phyloP scores from a whole-genome alignment of 495 filamentous ascomycete species.

The Trichodelitschia bisporula region DNA sequence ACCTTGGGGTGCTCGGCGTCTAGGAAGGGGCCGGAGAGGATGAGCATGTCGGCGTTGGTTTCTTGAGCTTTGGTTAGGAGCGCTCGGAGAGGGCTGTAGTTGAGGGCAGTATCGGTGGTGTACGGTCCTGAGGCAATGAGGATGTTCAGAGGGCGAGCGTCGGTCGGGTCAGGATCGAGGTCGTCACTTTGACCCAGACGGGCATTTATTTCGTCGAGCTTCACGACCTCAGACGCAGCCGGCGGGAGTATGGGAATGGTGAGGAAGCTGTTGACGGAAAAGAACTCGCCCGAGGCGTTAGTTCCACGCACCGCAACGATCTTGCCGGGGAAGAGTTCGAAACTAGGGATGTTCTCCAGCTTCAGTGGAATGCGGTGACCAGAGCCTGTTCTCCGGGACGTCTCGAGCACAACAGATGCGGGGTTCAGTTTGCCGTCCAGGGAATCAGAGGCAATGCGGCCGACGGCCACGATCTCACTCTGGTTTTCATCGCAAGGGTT shows the following conservation, averaged over 20 bases:
- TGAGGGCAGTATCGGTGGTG: conserved; percentile 71
- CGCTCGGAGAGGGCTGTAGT: conserved; percentile 63
- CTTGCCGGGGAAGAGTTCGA: conserved; percentile 85
- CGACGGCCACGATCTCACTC: conserved; percentile 68
- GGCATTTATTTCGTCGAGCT: conserved; percentile 36
- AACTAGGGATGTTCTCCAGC: conserved; percentile 36
- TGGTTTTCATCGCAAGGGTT: conserved; percentile 67
- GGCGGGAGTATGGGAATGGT: conserved; percentile 42
- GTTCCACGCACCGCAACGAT: conserved; percentile 70
- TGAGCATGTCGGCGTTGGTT: conserved; percentile 49
- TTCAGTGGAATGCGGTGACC: conserved; percentile 62
- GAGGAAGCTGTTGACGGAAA: conserved; percentile 55
- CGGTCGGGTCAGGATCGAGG: conserved; percentile 20
- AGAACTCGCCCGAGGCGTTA: conserved; percentile 68
- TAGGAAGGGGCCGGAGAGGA: conserved; percentile 70
- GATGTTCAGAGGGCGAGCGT: conserved; percentile 35
- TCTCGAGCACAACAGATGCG: conserved; percentile 68
- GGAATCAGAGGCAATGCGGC: conserved; percentile 70
- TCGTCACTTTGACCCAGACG: conserved; percentile 34
- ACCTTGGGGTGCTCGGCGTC: conserved; percentile 82
- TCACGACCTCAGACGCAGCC: conserved; percentile 34
- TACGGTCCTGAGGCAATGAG: conserved; percentile 70
- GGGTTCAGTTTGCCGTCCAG: conserved; percentile 47
- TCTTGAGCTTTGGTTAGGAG: conserved; percentile 56
- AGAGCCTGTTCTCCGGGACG: conserved; percentile 59